Base-by-base conservation (phyloP, 495 filamentous ascomycete species). In the Copromyces sp. region DNA sequence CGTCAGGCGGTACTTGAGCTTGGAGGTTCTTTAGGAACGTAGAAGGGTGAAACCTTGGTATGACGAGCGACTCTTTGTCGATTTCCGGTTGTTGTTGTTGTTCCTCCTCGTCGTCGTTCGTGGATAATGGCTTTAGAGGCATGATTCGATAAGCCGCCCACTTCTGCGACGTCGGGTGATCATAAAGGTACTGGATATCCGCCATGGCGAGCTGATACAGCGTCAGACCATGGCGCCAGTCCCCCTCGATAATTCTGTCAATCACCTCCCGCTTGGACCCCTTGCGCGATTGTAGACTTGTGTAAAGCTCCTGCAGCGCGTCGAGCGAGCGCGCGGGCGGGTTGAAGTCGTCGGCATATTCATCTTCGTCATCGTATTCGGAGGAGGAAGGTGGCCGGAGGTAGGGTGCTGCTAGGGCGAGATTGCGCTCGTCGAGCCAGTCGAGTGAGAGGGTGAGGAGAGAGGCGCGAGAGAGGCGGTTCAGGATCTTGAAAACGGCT, bases 171-270 rank as follows among this genome's bases (percentile, higher is more conserved):
- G 86, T 83, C 0, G 91, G 90, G 75, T 93, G 91, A 76, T 94
- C 91, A 75, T 94, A 88, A n/a, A 95, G 83, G 77, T 93, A 85
- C 73, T 91, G 90, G 16, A 93, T 81, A 75, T 96, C 93, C 17
- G 90, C 89, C 86, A 93, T 94, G 68, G 92, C 93, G 4, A 95
- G 83, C 77, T 94, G 92, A 74, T 91, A 92, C 17, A 97, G 81
- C 1, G 87, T 90, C 29, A 96, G 82, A 1, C 93, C 93, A 69
- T 89, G 86, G 29, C 92, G 85, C 93, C 93, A 97, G 78, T 97
- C 93, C 59, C 92, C 92, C 72, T 94, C 90, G 0, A 91, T 75
- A 45, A 97, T 90, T 39, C 92, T 86, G 75, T 93, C 92, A 8
- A 92, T 82, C 5, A 95, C 86, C 77, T 97, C 93, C 68, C 89